These are phyloP conservation scores for Solanum clarkiae DNA, from an alignment of 257 asterid species.

Conservation along the genomic window DNA sequence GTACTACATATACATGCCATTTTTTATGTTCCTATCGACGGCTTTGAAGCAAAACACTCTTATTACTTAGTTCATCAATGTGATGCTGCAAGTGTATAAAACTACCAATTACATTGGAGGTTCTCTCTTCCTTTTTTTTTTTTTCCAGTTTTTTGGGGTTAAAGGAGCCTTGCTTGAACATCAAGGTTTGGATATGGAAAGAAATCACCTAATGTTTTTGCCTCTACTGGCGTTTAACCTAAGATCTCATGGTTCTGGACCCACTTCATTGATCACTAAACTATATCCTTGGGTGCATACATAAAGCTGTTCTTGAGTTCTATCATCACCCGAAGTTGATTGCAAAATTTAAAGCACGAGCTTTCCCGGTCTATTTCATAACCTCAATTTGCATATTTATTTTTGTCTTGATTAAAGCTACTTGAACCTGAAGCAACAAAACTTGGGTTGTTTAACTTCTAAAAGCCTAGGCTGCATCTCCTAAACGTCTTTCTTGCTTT, in stretches of 20 bases:
- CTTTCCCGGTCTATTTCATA: background rate
- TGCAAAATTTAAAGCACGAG: background rate
- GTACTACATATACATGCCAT: background rate
- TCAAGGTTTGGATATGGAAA: background rate
- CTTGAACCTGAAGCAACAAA: background rate
- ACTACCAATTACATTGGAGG: background rate
- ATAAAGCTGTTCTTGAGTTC: background rate
- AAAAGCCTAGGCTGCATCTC: background rate
- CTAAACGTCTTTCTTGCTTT: background rate
- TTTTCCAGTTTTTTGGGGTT: background rate
- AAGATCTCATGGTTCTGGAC: background rate
- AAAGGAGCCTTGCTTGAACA: background rate
- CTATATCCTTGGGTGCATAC: background rate
- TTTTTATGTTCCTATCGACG: background rate
- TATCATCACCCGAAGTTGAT: background rate
- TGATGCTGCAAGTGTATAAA: background rate
- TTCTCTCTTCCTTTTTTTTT: background rate
- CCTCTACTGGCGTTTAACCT: background rate
- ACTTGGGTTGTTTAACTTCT: background rate
- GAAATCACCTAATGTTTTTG: background rate
- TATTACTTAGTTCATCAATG: background rate
- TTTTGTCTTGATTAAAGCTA: background rate
- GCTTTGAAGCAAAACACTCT: background rate
- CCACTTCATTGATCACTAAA: background rate
- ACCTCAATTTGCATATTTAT: background rate